Percentiles rank a stretch among this genome's conserved stretches.
These are phyloP conservation scores for Ustilago shanxiensis DNA, from an alignment of 1,284 basidiomycete genomes.

Conservation along the genomic window DNA sequence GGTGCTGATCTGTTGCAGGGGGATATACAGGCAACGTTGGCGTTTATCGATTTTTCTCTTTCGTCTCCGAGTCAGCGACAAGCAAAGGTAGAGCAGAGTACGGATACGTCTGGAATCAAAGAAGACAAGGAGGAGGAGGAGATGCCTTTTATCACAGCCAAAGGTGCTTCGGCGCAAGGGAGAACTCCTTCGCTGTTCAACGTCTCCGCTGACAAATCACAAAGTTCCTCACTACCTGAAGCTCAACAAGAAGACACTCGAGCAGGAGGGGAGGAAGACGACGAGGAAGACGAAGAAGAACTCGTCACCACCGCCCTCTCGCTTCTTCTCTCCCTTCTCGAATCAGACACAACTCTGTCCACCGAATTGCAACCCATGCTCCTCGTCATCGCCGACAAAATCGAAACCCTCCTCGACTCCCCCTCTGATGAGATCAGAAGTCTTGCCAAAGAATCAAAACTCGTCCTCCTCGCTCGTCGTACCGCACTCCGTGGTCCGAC, in stretches of 20 bases:
- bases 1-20: conserved; percentile 57
- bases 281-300: conserved; percentile 50
- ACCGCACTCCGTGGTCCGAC: conserved; percentile 18
- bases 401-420: conserved; percentile 53
- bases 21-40: conserved; percentile 54
- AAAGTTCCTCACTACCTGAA: not conserved
- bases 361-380: conserved; percentile 54
- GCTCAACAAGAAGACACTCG: not conserved
- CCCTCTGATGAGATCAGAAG: conserved; percentile 71
- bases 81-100: not conserved
- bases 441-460: conserved; percentile 80
- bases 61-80: conserved; percentile 25
- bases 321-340: conserved; percentile 64
- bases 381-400: conserved; percentile 52
- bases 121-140: not conserved
- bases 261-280: conserved; percentile 5
- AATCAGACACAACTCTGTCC: conserved; percentile 49
- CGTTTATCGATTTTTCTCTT: conserved; percentile 63
- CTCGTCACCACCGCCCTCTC: conserved; percentile 58
- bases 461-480: conserved; percentile 82
- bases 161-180: not conserved
- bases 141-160: conserved; percentile 45
- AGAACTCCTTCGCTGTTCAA: conserved; percentile 33
- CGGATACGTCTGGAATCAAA: not conserved
- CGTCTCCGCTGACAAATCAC: not conserved